These are phyloP conservation scores for Fraxinus baroniana DNA, from an alignment of 305 asterid genomes.

Conservation along the genomic window DNA sequence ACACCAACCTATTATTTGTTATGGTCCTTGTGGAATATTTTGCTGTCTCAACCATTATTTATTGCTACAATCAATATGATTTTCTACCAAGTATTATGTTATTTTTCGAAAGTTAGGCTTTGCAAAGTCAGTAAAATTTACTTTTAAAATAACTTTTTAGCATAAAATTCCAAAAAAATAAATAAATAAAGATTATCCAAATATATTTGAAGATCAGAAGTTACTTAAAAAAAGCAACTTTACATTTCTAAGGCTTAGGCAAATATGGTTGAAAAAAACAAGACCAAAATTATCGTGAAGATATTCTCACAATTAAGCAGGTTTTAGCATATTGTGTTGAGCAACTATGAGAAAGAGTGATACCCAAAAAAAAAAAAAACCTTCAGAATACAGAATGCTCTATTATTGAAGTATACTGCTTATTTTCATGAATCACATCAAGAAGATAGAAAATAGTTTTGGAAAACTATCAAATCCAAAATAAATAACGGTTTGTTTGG, in stretches of 20 bases:
- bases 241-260: background rate
- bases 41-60: background rate
- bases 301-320: background rate
- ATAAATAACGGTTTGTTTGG: background rate
- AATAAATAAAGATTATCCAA: background rate
- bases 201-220: background rate
- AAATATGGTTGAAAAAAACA: background rate
- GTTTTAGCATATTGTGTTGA: background rate
- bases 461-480: slow-evolving; percentile 11
- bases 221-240: background rate
- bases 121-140: background rate
- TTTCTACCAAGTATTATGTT: background rate
- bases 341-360: background rate
- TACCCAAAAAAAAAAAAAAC: background rate
- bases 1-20: background rate
- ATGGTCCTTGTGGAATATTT: background rate
- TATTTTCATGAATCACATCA: slow-evolving; percentile 25
- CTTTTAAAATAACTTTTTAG: background rate
- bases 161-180: background rate
- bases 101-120: background rate
- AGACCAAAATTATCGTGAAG: background rate
- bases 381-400: background rate
- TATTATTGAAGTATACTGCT: background rate
- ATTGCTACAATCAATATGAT: background rate
- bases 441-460: background rate